These are phyloP conservation scores for Sporisorium graminicola DNA, from an alignment of 1,284 basidiomycete species.

Conservation along the genomic window DNA sequence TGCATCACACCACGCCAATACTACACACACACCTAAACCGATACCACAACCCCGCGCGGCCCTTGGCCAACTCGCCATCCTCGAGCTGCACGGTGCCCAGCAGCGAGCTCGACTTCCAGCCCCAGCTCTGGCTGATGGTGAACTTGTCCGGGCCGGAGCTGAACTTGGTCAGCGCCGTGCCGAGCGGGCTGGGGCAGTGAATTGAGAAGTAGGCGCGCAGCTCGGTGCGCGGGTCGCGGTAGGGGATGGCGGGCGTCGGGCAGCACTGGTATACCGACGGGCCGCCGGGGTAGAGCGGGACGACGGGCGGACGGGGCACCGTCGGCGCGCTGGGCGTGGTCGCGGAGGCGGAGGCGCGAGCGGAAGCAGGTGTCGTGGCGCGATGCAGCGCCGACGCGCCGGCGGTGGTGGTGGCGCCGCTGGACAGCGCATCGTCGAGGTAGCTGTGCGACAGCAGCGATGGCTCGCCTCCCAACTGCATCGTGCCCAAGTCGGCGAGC, in stretches of 20 bases:
- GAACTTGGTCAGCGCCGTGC: constrained; percentile 85
- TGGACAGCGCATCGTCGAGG: not conserved
- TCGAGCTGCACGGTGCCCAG: constrained; percentile 69
- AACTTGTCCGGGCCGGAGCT: constrained; percentile 88
- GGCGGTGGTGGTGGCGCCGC: not conserved
- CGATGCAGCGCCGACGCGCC: not conserved
- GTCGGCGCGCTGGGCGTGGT: too few relatives aligned
- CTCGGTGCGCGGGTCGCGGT: constrained; percentile 70
- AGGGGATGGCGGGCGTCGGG: constrained; percentile 56
- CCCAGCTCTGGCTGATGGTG: constrained; percentile 75
- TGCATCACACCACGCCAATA: constrained; percentile 43
- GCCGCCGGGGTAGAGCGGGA: constrained; percentile 33
- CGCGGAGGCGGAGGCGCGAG: not conserved
- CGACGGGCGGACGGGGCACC: constrained; percentile 9
- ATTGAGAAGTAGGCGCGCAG: constrained; percentile 81
- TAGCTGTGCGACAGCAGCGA: not conserved
- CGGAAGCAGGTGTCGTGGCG: too few relatives aligned
- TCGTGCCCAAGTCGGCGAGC: constrained; percentile 9
- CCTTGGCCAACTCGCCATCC: constrained; percentile 72
- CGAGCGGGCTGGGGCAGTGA: constrained; percentile 83
- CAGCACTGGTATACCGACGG: constrained; percentile 35
- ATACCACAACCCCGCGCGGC: constrained; percentile 24
- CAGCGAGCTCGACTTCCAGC: constrained; percentile 72
- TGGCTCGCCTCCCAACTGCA: not conserved
- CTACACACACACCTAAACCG: constrained; percentile 56